Conservation (phyloP, 169 alveolate species). For the Perkinsus olseni region DNA sequence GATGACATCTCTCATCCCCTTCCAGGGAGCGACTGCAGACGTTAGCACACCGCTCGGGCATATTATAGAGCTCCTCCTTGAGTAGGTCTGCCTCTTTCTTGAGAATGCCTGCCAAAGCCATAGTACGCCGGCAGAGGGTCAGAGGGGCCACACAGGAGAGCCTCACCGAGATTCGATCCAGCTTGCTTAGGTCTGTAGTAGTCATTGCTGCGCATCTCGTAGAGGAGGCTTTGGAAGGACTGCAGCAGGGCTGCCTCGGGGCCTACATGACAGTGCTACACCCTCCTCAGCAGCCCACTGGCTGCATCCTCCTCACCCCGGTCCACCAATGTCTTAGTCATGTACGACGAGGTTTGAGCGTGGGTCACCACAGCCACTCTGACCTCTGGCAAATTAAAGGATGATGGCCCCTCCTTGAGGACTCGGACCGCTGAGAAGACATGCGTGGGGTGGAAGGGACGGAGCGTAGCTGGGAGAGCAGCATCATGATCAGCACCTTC, state of each 20-base stretch:
- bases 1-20: not conserved
- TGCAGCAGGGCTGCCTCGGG: not conserved
- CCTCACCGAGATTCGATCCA: not conserved
- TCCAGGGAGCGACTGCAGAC: not conserved
- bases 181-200: not conserved
- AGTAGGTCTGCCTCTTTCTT: not conserved
- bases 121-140: not conserved
- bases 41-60: not conserved
- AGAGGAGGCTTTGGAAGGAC: not conserved
- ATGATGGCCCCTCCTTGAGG: not conserved
- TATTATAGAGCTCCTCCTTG: not conserved
- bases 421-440: not conserved
- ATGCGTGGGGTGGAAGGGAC: not conserved
- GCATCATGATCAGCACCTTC: not conserved
- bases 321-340: not conserved
- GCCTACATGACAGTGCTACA: not conserved
- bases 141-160: not conserved
- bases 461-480: not conserved
- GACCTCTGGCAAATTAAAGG: not conserved
- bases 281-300: not conserved
- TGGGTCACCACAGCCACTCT: not conserved
- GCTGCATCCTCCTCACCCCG: not conserved
- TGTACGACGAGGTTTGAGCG: not conserved
- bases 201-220: not conserved
- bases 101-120: not conserved